Percentiles rank a stretch among this genome's conserved stretches.
Evolutionary conservation across 2,329 filamentous ascomycete species (phyloP).

Genomic region (Aspergillus chevalieri): DNA sequence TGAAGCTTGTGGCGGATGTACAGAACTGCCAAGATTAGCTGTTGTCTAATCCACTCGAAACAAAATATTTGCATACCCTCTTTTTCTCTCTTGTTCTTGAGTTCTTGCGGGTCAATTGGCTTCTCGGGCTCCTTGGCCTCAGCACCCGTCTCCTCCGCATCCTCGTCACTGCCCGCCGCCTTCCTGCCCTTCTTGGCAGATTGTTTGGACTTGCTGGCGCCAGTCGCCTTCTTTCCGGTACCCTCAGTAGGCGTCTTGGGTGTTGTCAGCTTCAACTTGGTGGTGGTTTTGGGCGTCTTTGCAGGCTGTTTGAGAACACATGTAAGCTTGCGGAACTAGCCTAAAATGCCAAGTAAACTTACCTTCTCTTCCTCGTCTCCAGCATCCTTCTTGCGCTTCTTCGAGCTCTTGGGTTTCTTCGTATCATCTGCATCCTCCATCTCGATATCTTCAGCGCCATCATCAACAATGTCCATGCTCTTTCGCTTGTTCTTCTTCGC

Average conservation of each 20-base stretch:
- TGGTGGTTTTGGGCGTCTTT: slow-evolving; percentile 58
- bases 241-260: slow-evolving; percentile 54
- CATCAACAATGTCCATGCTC: slow-evolving; percentile 46
- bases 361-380: slow-evolving; percentile 66
- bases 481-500: slow-evolving; percentile 46
- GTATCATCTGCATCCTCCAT: slow-evolving; percentile 41
- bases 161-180: slow-evolving; percentile 48
- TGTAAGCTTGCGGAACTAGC: slow-evolving; percentile 2
- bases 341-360: slow-evolving; percentile 19
- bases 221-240: slow-evolving; percentile 39
- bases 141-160: slow-evolving; percentile 53
- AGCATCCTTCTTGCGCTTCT: slow-evolving; percentile 75
- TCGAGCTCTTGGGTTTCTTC: slow-evolving; percentile 52
- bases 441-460: slow-evolving; percentile 52
- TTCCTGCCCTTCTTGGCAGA: slow-evolving; percentile 55
- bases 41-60: background rate
- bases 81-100: slow-evolving; percentile 54
- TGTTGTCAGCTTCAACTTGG: slow-evolving; percentile 47
- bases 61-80: slow-evolving; percentile 35
- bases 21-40: slow-evolving; percentile 53
- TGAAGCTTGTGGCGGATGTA: slow-evolving; percentile 93
- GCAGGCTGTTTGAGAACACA: slow-evolving; percentile 46
- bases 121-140: slow-evolving; percentile 48
- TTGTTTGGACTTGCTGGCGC: slow-evolving; percentile 50
- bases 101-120: slow-evolving; percentile 50